These are phyloP conservation scores for Pseudogymnoascus sp. DNA, from an alignment of 2,329 filamentous ascomycete genomes.

Conservation along the genomic window DNA sequence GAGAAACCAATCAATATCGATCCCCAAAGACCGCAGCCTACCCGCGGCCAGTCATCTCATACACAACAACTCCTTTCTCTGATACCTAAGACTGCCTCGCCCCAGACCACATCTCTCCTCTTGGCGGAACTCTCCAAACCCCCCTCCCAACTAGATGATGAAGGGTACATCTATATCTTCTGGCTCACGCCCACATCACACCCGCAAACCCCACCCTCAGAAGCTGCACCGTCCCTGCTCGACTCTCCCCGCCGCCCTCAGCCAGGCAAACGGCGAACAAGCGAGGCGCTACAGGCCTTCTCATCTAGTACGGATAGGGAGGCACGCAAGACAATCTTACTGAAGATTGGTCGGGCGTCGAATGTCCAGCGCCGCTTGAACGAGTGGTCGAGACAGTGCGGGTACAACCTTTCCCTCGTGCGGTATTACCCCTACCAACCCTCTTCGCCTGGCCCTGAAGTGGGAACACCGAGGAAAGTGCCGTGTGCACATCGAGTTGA, in stretches of 20 bases:
- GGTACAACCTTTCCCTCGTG: constrained; percentile 78
- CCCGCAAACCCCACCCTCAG: constrained; percentile 46
- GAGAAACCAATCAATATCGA: not conserved
- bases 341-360: constrained; percentile 60
- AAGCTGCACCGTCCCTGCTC: constrained; percentile 53
- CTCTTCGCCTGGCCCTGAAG: constrained; percentile 18
- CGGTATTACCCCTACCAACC: constrained; percentile 82
- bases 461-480: constrained; percentile 56
- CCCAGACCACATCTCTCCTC: constrained; percentile 62
- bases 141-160: constrained; percentile 66
- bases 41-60: constrained; percentile 25
- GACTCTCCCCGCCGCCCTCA: constrained; percentile 39
- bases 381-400: constrained; percentile 90
- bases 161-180: constrained; percentile 98
- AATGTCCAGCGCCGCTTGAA: constrained; percentile 90
- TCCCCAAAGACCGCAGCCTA: constrained; percentile 18
- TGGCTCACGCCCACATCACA: constrained; percentile 73
- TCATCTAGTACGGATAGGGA: constrained; percentile 28
- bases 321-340: constrained; percentile 52
- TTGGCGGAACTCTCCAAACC: constrained; percentile 71
- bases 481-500: constrained; percentile 85
- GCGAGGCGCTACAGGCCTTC: constrained; percentile 24
- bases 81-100: constrained; percentile 61
- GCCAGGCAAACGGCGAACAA: constrained; percentile 20
- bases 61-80: constrained; percentile 51